A percentile compares a stretch with the other conserved stretches of the same genome.
These are phyloP conservation scores for Blepharisma japonicum DNA, from an alignment of 73 alveolate genomes.

Conservation along the genomic window DNA sequence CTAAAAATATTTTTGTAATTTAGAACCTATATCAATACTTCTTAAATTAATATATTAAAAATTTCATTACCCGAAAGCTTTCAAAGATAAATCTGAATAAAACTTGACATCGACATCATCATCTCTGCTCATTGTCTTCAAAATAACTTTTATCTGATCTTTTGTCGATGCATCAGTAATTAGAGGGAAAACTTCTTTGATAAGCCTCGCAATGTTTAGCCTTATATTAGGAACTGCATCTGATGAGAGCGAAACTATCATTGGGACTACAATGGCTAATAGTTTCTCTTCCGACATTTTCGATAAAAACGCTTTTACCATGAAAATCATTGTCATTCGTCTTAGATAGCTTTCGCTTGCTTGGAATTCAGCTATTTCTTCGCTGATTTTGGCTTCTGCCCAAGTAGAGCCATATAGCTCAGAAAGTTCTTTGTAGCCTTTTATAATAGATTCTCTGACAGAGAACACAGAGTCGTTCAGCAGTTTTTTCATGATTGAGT, in stretches of 20 bases:
- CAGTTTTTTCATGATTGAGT: constrained; percentile 45
- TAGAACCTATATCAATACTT: too few relatives aligned
- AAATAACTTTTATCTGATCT: constrained; percentile 19
- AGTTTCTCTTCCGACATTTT: constrained; percentile 37
- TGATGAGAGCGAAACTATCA: constrained; percentile 53
- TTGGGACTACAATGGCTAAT: constrained; percentile 47
- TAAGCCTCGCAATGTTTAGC: constrained; percentile 37
- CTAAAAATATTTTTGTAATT: too few relatives aligned
- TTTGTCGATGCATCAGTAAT: constrained; percentile 33
- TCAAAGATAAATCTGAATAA: constrained; percentile 26
- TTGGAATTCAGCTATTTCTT: constrained; percentile 38
- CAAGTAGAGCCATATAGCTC: constrained; percentile 52
- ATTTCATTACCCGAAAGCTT: background rate
- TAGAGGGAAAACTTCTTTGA: constrained; percentile 41
- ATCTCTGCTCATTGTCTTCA: constrained; percentile 40
- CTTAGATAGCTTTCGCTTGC: constrained; percentile 38
- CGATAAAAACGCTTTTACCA: constrained; percentile 30
- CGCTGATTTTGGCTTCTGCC: constrained; percentile 42
- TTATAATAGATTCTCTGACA: constrained; percentile 47
- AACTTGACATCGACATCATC: constrained; percentile 53
- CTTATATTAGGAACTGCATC: constrained; percentile 79
- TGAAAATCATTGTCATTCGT: constrained; percentile 53
- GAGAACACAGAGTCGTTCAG: constrained; percentile 51
- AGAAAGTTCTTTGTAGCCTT: constrained; percentile 38
- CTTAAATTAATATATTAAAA: too few relatives aligned